Conservation (phyloP, 2,329 filamentous ascomycete species). For the Pseudogymnoascus sp. region DNA sequence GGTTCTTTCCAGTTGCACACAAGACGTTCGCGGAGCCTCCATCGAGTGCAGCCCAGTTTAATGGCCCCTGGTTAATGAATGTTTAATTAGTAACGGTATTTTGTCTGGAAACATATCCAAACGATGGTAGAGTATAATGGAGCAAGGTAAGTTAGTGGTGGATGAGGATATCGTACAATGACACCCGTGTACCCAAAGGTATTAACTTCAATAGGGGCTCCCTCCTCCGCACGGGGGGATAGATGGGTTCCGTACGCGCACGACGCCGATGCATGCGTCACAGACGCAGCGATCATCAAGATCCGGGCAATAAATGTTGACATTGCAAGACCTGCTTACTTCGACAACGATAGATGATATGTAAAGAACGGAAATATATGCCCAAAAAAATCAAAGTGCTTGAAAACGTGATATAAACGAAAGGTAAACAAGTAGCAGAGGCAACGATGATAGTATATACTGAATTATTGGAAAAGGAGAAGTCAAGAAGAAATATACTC, state of each 20-base stretch:
- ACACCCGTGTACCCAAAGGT: slow-evolving; percentile 36
- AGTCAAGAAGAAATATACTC: neutral
- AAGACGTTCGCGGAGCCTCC: neutral
- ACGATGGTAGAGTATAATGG: neutral
- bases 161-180: slow-evolving; percentile 27
- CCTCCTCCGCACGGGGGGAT: slow-evolving; percentile 30
- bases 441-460: neutral
- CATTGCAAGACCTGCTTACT: slow-evolving; percentile 8
- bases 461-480: neutral
- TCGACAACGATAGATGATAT: neutral
- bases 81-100: neutral
- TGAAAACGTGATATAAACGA: neutral
- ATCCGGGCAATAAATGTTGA: neutral
- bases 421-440: neutral
- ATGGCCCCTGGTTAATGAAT: neutral
- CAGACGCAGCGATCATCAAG: slow-evolving; percentile 21
- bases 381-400: neutral
- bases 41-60: slow-evolving; percentile 7
- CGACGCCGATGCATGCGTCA: slow-evolving; percentile 30
- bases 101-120: neutral
- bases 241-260: slow-evolving; percentile 38
- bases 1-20: neutral
- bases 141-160: neutral
- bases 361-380: neutral
- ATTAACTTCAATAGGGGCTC: slow-evolving; percentile 30